A percentile compares a stretch with the other conserved stretches of the same genome.
These are phyloP conservation scores for Blastobotrys attinorum DNA, from an alignment of 805 yeast species.

Conservation along the genomic window DNA sequence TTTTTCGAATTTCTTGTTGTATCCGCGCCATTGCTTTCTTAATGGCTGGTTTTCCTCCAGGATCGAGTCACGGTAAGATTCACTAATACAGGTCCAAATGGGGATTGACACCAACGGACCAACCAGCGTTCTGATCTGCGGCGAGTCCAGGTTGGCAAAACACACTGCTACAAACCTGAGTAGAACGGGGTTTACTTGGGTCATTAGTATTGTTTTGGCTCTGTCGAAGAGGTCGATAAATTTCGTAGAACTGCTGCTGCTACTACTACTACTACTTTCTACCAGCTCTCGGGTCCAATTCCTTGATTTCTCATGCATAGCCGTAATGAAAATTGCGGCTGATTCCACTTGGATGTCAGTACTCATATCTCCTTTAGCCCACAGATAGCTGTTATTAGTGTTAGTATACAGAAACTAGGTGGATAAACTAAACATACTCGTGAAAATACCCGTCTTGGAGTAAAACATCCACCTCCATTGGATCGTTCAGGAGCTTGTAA, in stretches of 20 bases:
- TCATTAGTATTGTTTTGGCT: too few relatives aligned
- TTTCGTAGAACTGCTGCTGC: too few relatives aligned
- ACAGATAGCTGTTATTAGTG: constrained; percentile 25
- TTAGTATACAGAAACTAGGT: constrained; percentile 4
- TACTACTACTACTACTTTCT: too few relatives aligned
- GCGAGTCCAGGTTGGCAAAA: constrained; percentile 21
- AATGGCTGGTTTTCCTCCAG: constrained; percentile 17
- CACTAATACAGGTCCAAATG: constrained; percentile 29
- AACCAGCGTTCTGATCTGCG: constrained; percentile 19
- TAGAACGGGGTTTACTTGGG: too few relatives aligned
- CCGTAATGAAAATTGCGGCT: constrained; percentile 34
- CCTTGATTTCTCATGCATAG: constrained; percentile 15
- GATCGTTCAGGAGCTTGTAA: neutral
- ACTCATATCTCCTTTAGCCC: constrained; percentile 37
- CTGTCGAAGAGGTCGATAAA: too few relatives aligned
- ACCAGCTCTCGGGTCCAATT: too few relatives aligned
- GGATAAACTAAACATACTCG: neutral
- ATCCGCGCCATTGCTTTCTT: constrained; percentile 20
- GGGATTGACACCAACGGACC: constrained; percentile 30
- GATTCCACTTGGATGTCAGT: constrained; percentile 9
- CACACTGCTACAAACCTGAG: constrained; percentile 22
- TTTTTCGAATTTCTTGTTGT: constrained; percentile 16
- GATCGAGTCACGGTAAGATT: constrained; percentile 12
- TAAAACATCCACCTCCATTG: neutral
- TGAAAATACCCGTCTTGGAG: neutral